Evolutionary conservation across 371 early-diverging fungal species (phyloP), one percentile per base, ranked within the genome.

Genomic region (Rhizopus stolonifer): DNA sequence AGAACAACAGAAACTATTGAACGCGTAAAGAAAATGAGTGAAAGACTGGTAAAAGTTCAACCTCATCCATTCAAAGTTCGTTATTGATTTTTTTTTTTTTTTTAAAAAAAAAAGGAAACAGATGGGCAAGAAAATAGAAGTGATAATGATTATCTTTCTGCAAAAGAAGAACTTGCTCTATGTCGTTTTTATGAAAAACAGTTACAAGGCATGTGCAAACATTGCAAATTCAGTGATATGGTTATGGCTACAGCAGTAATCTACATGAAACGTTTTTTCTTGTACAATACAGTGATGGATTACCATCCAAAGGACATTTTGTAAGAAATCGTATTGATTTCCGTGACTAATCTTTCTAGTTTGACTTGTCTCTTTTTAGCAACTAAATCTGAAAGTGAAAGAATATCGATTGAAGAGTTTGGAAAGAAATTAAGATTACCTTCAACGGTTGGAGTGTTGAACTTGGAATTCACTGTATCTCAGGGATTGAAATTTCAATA

Each of bases 261-360:
- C 15, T 93, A 87, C 49, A 89, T 93, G 83, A 94, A 93, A 64
- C 88, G 96, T 10, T 96, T 93, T 76, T 94, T 87, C 67, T 69
- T 96, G 26, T 72, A 79, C 61, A 90, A 93, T 54, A 85, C 89
- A 2, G 81, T 89, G 11, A 91, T 96, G 87, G 93, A 95, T 57
- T 90, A 94, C 61, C 91, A 88, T 53, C 92, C 92, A 10, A 92
- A 91, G 55, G 80, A 83, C 52, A 83, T 93, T 44, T 78, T 91
- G 90, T 86, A 77, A 61, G 54, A 29, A 29, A 29, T 29, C 7
- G 31, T 10, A 29, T 29, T n/a, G n/a, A n/a, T n/a, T n/a, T n/a
- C n/a, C n/a, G 24, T 10, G 47, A 3, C 13, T n/a, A n/a, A n/a
- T n/a, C n/a, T n/a, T 18, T 21, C 39, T 44, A 8, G 89, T 23